Evolutionary conservation across 2,329 filamentous ascomycete species (phyloP).

Genomic region (Neofusicoccum sp.): DNA sequence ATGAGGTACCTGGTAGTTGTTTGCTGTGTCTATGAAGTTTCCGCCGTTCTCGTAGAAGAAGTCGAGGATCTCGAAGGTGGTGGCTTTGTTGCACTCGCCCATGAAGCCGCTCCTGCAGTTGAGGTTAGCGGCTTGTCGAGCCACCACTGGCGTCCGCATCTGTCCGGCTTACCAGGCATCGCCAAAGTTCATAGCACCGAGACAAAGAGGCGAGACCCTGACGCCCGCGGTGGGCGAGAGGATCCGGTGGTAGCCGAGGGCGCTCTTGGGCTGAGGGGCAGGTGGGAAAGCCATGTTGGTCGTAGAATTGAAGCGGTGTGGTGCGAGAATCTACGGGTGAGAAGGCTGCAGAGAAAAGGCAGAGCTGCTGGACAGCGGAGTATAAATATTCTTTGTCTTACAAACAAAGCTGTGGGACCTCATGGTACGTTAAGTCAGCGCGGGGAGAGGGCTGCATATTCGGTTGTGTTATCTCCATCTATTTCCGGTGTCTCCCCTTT

Average conservation of each 20-base stretch:
- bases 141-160: too few species aligned
- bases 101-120: not conserved
- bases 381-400: too few species aligned
- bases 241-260: conserved; percentile 57
- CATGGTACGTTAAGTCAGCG: too few species aligned
- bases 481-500: too few species aligned
- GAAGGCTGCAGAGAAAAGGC: too few species aligned
- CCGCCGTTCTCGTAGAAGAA: conserved; percentile 67
- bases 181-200: conserved; percentile 61
- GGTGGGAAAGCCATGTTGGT: conserved; percentile 29
- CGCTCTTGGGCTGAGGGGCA: conserved; percentile 35
- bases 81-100: conserved; percentile 49
- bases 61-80: conserved; percentile 66
- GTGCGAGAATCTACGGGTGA: too few species aligned
- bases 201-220: conserved; percentile 56
- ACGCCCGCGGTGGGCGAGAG: conserved; percentile 56
- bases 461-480: too few species aligned
- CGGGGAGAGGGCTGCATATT: too few species aligned
- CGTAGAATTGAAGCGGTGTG: not conserved
- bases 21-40: conserved; percentile 62
- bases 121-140: too few species aligned
- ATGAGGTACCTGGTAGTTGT: conserved; percentile 21
- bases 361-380: too few species aligned
- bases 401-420: too few species aligned
- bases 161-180: conserved; percentile 44